Percentiles rank a stretch among this genome's conserved stretches.
These are phyloP conservation scores for Picea abies DNA, from an alignment of 83 land plant species.

Conservation along the genomic window DNA sequence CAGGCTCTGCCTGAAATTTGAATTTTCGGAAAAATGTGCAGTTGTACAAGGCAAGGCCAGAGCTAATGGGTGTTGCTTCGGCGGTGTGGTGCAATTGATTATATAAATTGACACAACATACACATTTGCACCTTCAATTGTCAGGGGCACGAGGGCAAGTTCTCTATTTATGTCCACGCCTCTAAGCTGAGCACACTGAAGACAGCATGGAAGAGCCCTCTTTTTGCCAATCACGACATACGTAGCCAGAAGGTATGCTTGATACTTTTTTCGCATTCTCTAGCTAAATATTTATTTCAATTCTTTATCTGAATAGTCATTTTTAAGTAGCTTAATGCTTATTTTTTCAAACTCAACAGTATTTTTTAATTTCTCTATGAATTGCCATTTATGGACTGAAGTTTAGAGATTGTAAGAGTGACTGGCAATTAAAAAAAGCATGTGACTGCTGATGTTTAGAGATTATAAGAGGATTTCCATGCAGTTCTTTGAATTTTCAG, in stretches of 20 bases:
- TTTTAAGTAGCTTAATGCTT: background rate
- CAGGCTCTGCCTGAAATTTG: conserved; percentile 20
- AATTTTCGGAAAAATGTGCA: conserved; percentile 21
- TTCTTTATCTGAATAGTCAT: background rate
- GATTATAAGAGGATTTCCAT: background rate
- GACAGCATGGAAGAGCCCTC: conserved; percentile 41
- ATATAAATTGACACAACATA: conserved; percentile 23
- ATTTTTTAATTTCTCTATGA: background rate
- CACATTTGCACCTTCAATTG: conserved; percentile 25
- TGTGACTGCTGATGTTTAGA: background rate
- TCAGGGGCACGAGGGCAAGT: conserved; percentile 88
- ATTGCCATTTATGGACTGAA: background rate
- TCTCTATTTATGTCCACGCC: conserved; percentile 85
- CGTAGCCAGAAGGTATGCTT: conserved; percentile 67
- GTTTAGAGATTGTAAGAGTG: background rate
- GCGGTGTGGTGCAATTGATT: conserved; percentile 24
- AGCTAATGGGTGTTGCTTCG: conserved; percentile 22
- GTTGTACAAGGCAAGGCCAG: conserved; percentile 23
- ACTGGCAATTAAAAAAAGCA: too few relatives aligned
- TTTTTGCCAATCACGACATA: conserved; percentile 60
- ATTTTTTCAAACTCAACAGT: background rate
- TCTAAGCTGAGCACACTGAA: conserved; percentile 48
- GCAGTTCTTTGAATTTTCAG: background rate
- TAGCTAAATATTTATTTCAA: background rate
- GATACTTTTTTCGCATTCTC: background rate